These are phyloP conservation scores for Emericellopsis terricola DNA, from an alignment of 495 filamentous ascomycete genomes.

Conservation along the genomic window DNA sequence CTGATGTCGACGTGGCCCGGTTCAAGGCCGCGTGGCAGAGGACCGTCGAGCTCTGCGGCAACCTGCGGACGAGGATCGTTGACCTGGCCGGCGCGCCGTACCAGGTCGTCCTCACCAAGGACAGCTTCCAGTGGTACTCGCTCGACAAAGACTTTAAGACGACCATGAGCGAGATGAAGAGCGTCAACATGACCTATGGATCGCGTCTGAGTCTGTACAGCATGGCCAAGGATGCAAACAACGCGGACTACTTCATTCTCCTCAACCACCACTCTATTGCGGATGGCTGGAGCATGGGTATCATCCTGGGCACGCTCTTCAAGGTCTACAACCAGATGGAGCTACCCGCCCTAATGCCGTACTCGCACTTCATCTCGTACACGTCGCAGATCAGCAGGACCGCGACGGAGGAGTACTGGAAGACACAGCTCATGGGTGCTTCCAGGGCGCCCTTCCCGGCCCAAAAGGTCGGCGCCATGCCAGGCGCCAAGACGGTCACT, in stretches of 20 bases:
- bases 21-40: slow-evolving; percentile 1
- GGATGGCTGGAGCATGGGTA: slow-evolving; percentile 1
- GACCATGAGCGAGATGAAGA: not conserved
- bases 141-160: not conserved
- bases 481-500: not conserved
- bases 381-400: not conserved
- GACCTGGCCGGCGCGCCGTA: not conserved
- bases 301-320: slow-evolving; percentile 3
- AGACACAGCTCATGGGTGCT: not conserved
- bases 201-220: slow-evolving; percentile 9
- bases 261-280: slow-evolving; percentile 10
- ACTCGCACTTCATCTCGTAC: slow-evolving; percentile 1
- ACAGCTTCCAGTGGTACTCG: not conserved
- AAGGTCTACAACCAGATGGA: not conserved
- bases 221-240: slow-evolving; percentile 5
- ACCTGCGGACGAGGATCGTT: not conserved
- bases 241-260: slow-evolving; percentile 25
- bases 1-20: not conserved
- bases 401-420: not conserved
- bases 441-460: not conserved
- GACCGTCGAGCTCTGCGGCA: not conserved
- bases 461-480: no score
- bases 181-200: slow-evolving; percentile 1
- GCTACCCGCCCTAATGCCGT: not conserved
- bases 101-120: not conserved